Base-by-base conservation (phyloP, 2,329 filamentous ascomycete species). In the Ceratocystis cacaofunesta region DNA sequence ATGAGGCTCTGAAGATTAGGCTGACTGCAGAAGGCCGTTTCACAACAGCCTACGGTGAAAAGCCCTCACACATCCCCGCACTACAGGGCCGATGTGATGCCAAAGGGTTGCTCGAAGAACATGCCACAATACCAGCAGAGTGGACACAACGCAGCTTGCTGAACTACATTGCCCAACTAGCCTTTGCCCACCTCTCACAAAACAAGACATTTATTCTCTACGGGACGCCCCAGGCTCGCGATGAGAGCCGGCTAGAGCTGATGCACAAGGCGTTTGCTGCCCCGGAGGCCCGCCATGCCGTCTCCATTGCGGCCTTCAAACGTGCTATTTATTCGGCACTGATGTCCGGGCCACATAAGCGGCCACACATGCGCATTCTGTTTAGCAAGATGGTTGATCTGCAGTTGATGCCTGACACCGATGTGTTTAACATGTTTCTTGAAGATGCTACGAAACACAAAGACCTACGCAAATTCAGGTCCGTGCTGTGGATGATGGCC, bases 371-470 rank as follows among this genome's bases (percentile, higher is more conserved):
- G 52, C 70, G 72, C 5, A 66, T 68, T 5, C 72, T 82, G 3
- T 73, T 79, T 62, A 70, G 70, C 2, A 69, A 73, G n/a, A 74
- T 76, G 32, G 73, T 76, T 61, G 69, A 72, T 50, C 69, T 73
- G 46, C 74, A 74, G 0, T 68, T 79, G n/a, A 74, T 73, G 5
- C 72, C 79, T 69, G 78, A 80, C 68, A 76, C 76, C 1, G 75
- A 77, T 43, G 73, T 77, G 4, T 81, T 77, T 73, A 81, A 82
- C 70, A 73, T 79, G 62, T 71, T 82, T 68, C 74, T 80, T 15
- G 73, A 73, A 15, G 73, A 75, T 2, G 74, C 76, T 55, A 75
- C 75, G 8, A 71, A 73, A 62, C 74, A 74, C 44, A 73, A 73
- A 44, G 75, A 82, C 68, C 70, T 78, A 41, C 71, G 68, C 30